These are phyloP conservation scores for Chimonanthus praecox DNA, from an alignment of 164 flowering plant genomes.

Conservation along the genomic window DNA sequence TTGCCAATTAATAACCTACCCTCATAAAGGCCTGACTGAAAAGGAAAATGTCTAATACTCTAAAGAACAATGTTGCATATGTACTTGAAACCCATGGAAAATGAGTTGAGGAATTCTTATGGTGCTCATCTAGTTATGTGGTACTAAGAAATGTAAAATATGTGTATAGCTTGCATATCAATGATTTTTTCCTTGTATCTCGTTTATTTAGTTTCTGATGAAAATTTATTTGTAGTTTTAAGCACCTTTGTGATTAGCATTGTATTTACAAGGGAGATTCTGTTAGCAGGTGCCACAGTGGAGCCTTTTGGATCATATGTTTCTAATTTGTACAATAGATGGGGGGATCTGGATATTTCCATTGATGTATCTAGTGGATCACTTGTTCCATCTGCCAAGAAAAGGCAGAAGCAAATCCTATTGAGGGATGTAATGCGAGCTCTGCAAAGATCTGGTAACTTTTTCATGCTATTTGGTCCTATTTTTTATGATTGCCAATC, in stretches of 20 bases:
- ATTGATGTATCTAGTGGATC: conserved; percentile 47
- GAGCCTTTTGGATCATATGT: conserved; percentile 94
- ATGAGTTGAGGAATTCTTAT: not conserved
- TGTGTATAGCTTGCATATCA: not conserved
- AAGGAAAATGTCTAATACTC: no score
- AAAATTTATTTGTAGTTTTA: not conserved
- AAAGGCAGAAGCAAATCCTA: conserved; percentile 41
- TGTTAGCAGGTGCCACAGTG: conserved; percentile 71
- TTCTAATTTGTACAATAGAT: conserved; percentile 72
- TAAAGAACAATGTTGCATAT: no score
- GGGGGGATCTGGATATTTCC: conserved; percentile 92
- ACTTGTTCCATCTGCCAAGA: conserved; percentile 41
- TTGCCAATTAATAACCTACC: no score
- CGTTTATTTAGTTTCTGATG: not conserved
- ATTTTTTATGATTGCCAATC: not conserved
- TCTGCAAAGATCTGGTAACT: conserved; percentile 45
- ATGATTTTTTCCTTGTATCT: not conserved
- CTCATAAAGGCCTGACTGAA: no score
- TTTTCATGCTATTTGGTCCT: not conserved
- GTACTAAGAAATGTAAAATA: not conserved
- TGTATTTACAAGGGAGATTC: not conserved
- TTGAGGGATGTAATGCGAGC: conserved; percentile 43
- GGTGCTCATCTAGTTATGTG: not conserved
- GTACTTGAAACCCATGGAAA: not conserved
- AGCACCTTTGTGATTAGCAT: not conserved